These are phyloP conservation scores for Lepiota venenata DNA, from an alignment of 768 basidiomycete genomes.

Conservation along the genomic window DNA sequence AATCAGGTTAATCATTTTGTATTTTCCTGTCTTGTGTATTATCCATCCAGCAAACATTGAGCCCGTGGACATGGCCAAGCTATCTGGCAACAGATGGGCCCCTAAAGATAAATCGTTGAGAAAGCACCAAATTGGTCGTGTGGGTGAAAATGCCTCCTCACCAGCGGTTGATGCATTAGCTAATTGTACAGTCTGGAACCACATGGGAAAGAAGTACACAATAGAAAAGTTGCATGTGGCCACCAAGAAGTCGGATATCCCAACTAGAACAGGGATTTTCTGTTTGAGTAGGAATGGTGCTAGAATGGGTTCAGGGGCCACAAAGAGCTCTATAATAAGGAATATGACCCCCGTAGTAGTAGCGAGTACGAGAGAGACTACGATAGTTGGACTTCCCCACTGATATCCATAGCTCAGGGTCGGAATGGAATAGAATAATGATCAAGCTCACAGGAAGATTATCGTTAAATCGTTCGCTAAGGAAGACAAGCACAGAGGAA, in stretches of 20 bases:
- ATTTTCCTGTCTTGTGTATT: slow-evolving; percentile 63
- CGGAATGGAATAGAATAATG: neutral
- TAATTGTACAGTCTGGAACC: slow-evolving; percentile 78
- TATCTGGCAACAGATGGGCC: slow-evolving; percentile 59
- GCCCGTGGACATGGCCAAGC: slow-evolving; percentile 55
- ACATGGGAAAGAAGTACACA: slow-evolving; percentile 79
- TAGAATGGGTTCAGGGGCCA: slow-evolving; percentile 71
- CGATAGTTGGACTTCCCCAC: slow-evolving; percentile 60
- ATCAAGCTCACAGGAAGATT: slow-evolving; percentile 46
- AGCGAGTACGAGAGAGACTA: slow-evolving; percentile 43
- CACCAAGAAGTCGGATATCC: slow-evolving; percentile 70
- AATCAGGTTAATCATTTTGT: slow-evolving; percentile 55
- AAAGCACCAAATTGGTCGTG: neutral
- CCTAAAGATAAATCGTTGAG: slow-evolving; percentile 31
- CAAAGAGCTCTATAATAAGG: slow-evolving; percentile 54
- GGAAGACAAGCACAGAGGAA: slow-evolving; percentile 60
- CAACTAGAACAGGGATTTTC: slow-evolving; percentile 70
- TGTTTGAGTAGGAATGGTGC: slow-evolving; percentile 63
- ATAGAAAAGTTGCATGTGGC: slow-evolving; percentile 72
- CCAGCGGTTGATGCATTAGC: slow-evolving; percentile 58
- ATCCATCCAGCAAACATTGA: slow-evolving; percentile 69
- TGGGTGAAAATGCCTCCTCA: slow-evolving; percentile 13
- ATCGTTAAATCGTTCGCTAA: slow-evolving; percentile 69
- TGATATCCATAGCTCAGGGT: slow-evolving; percentile 20
- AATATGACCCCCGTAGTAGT: slow-evolving; percentile 48